Conservation (phyloP, 139 green algal species). For the Nannochloris sp. region DNA sequence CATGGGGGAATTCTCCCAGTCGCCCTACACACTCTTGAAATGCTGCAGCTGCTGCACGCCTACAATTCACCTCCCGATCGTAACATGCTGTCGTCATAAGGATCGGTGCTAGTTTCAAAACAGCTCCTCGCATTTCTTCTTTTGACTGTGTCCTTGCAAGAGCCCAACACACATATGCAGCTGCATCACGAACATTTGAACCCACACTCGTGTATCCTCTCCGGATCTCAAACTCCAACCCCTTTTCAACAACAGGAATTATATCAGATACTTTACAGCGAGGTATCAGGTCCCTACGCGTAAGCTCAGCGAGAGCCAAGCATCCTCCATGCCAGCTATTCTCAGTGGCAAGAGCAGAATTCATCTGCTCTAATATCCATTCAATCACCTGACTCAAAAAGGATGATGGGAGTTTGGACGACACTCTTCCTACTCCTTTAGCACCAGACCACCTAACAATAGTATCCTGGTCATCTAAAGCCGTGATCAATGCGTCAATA, state of each 20-base stretch:
- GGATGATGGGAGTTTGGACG: constrained; percentile 63
- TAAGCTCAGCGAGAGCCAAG: constrained; percentile 90
- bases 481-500: constrained; percentile 49
- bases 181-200: constrained; percentile 89
- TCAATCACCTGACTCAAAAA: constrained; percentile 80
- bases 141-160: constrained; percentile 80
- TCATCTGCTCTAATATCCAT: constrained; percentile 61
- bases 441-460: constrained; percentile 88
- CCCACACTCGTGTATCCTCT: constrained; percentile 80
- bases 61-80: constrained; percentile 77
- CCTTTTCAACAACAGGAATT: constrained; percentile 41
- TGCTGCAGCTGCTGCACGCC: constrained; percentile 83
- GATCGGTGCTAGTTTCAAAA: constrained; percentile 49
- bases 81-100: constrained; percentile 83
- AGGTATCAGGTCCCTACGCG: constrained; percentile 78
- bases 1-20: constrained; percentile 75
- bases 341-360: constrained; percentile 43
- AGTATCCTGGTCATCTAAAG: constrained; percentile 82
- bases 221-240: constrained; percentile 86
- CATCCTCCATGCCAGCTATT: constrained; percentile 91
- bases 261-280: constrained; percentile 42
- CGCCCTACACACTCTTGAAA: constrained; percentile 90
- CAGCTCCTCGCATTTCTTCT: constrained; percentile 33
- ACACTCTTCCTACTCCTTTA: constrained; percentile 85
- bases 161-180: constrained; percentile 95